Percentiles rank a stretch among this genome's conserved stretches.
Conservation (phyloP, 208 protist genomes). For the Leishmania guyanensis region DNA sequence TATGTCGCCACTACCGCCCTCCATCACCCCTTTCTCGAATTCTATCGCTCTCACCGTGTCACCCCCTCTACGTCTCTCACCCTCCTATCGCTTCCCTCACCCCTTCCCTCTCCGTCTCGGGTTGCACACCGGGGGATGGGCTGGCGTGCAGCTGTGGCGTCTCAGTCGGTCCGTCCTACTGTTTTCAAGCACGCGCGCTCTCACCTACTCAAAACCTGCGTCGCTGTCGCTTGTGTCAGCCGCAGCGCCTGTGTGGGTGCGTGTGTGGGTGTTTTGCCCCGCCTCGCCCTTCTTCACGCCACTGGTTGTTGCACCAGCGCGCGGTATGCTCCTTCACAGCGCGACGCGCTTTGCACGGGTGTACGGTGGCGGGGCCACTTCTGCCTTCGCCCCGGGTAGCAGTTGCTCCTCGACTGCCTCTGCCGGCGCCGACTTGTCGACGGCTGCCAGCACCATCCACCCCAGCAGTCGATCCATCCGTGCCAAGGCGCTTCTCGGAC, state of each 20-base stretch:
- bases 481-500: slow-evolving; percentile 43
- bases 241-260: background rate
- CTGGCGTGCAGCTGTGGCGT: background rate
- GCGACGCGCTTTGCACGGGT: slow-evolving; percentile 48
- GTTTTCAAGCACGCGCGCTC: background rate
- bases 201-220: background rate
- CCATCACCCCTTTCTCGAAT: background rate
- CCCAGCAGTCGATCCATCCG: slow-evolving; percentile 9
- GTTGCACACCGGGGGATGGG: background rate
- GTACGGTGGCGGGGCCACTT: slow-evolving; percentile 57
- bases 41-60: background rate
- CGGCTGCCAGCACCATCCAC: background rate
- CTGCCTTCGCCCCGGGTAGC: slow-evolving; percentile 32
- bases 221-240: background rate
- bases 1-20: background rate
- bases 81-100: background rate
- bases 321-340: slow-evolving; percentile 10
- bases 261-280: background rate
- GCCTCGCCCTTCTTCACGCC: background rate
- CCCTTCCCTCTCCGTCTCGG: background rate
- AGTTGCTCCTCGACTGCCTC: slow-evolving; percentile 17
- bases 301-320: background rate
- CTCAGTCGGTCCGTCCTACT: background rate
- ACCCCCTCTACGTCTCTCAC: background rate
- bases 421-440: background rate